Percentiles rank a stretch among this genome's conserved stretches.
phyloP scores from a whole-genome alignment of 1,284 basidiomycete genomes.

The Mycena sp. region DNA sequence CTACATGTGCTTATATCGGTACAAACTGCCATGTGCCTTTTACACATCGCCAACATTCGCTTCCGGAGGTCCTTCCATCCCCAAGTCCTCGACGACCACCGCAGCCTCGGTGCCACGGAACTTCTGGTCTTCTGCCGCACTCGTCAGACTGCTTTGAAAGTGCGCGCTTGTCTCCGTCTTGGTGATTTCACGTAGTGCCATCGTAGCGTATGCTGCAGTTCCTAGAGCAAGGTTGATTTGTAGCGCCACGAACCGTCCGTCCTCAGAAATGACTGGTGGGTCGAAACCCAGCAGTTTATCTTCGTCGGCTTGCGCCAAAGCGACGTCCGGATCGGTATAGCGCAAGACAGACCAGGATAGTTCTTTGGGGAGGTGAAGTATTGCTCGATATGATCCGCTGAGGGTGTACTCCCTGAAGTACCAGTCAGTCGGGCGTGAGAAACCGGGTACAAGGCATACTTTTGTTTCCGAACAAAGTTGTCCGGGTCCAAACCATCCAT shows the following conservation, averaged over 20 bases:
- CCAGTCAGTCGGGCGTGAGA: slow-evolving; percentile 21
- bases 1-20: too few relatives aligned
- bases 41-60: too few relatives aligned
- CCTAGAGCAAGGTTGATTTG: slow-evolving; percentile 85
- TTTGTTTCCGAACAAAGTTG: slow-evolving; percentile 89
- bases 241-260: slow-evolving; percentile 86
- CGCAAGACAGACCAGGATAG: slow-evolving; percentile 84
- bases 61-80: slow-evolving; percentile 33
- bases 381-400: slow-evolving; percentile 92
- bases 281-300: slow-evolving; percentile 88
- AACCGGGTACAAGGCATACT: slow-evolving; percentile 57
- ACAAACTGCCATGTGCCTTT: too few relatives aligned
- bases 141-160: slow-evolving; percentile 84
- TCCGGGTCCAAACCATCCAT: slow-evolving; percentile 90
- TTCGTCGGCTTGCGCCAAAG: slow-evolving; percentile 94
- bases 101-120: slow-evolving; percentile 61
- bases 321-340: slow-evolving; percentile 94
- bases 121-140: slow-evolving; percentile 85
- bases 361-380: slow-evolving; percentile 86
- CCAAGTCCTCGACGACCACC: slow-evolving; percentile 41
- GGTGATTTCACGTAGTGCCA: slow-evolving; percentile 94
- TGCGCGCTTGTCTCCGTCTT: slow-evolving; percentile 93
- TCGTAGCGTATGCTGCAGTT: slow-evolving; percentile 93
- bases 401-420: slow-evolving; percentile 86
- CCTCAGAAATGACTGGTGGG: slow-evolving; percentile 67